These are phyloP conservation scores for Ceratocystis colombiana DNA, from an alignment of 2,329 filamentous ascomycete genomes.

Conservation along the genomic window DNA sequence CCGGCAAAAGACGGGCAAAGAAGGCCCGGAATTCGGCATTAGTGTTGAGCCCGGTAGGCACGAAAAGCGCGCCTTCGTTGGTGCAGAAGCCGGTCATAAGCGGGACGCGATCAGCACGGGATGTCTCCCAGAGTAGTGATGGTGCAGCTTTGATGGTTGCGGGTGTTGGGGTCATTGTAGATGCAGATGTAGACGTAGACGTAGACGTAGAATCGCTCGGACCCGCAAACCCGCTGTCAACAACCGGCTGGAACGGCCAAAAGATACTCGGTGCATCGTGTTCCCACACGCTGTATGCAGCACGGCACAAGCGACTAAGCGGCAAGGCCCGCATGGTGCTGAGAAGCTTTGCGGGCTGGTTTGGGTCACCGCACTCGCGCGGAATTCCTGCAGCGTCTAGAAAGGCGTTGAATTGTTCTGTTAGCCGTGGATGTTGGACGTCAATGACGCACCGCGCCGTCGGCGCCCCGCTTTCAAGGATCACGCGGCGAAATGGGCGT, in stretches of 20 bases:
- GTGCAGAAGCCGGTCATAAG: slow-evolving; percentile 57
- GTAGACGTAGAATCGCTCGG: too few relatives aligned
- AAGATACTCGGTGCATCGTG: slow-evolving; percentile 31
- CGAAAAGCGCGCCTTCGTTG: slow-evolving; percentile 58
- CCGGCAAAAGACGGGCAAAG: slow-evolving; percentile 52
- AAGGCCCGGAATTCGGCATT: slow-evolving; percentile 48
- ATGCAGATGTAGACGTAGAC: slow-evolving; percentile 37
- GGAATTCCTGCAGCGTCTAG: slow-evolving; percentile 2
- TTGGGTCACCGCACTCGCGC: slow-evolving; percentile 30
- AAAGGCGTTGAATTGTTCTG: slow-evolving; percentile 47
- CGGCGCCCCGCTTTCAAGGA: slow-evolving; percentile 49
- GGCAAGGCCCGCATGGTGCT: slow-evolving; percentile 35
- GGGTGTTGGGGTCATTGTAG: slow-evolving; percentile 28
- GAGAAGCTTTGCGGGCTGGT: slow-evolving; percentile 34
- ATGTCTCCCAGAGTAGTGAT: slow-evolving; percentile 32
- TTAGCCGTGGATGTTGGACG: slow-evolving; percentile 47
- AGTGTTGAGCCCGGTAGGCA: slow-evolving; percentile 41
- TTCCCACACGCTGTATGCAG: slow-evolving; percentile 12
- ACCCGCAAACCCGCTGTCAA: slow-evolving; percentile 46
- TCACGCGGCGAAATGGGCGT: slow-evolving; percentile 43
- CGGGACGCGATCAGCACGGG: slow-evolving; percentile 41
- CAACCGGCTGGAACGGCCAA: slow-evolving; percentile 60
- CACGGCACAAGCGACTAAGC: slow-evolving; percentile 31
- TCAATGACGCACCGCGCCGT: slow-evolving; percentile 45
- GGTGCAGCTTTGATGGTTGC: slow-evolving; percentile 37